Conservation (phyloP, 2,329 filamentous ascomycete species). For the Diaporthe capsici region DNA sequence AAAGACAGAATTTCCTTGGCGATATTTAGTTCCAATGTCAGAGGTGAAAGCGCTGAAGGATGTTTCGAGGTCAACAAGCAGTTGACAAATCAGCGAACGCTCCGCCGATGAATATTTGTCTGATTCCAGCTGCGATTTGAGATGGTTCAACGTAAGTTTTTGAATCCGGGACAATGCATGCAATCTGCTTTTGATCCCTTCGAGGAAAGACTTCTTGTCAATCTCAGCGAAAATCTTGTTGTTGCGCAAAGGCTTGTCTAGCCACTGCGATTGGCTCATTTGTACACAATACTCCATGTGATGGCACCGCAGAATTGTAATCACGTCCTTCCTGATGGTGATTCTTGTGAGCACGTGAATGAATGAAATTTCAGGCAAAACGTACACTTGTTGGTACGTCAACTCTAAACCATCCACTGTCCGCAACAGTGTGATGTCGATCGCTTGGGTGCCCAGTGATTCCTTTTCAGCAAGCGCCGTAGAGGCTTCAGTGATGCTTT, state of each 20-base stretch:
- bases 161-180: not conserved
- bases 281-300: not conserved
- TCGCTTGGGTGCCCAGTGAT: not conserved
- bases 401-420: not conserved
- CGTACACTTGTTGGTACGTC: not conserved
- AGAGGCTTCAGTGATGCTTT: no score
- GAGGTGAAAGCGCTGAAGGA: not conserved
- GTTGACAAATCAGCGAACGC: not conserved
- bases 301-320: not conserved
- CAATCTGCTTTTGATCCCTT: not conserved
- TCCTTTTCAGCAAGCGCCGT: no score
- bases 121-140: not conserved
- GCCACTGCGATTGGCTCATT: not conserved
- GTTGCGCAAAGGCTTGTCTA: no score
- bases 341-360: not conserved
- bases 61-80: not conserved
- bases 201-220: not conserved
- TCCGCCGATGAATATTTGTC: not conserved
- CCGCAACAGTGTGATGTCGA: not conserved
- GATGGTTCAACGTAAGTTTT: not conserved
- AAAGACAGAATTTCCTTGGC: not conserved
- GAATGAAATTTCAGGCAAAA: rapidly evolving
- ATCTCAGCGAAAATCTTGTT: not conserved
- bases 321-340: not conserved
- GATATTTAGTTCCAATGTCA: no score